These are phyloP conservation scores for Tolypocladium guangdongense DNA, from an alignment of 2,329 filamentous ascomycete genomes.

Conservation along the genomic window DNA sequence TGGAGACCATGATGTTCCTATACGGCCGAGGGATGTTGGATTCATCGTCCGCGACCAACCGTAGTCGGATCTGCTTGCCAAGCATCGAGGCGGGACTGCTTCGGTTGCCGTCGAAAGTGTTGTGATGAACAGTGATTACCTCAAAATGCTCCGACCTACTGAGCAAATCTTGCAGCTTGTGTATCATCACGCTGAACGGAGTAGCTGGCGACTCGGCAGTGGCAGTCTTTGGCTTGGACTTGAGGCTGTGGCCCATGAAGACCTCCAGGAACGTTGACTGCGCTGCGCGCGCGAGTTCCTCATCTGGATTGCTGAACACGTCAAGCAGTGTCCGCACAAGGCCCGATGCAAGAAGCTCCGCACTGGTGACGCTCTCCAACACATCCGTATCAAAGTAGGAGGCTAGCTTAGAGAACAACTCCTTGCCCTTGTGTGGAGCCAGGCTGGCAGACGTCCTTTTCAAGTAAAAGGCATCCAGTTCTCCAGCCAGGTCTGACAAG, in stretches of 20 bases:
- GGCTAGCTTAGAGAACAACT: constrained; percentile 65
- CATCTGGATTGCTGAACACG: constrained; percentile 65
- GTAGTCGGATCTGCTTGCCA: constrained; percentile 86
- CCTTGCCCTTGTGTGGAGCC: constrained; percentile 40
- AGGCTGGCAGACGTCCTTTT: constrained; percentile 35
- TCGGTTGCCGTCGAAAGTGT: constrained; percentile 78
- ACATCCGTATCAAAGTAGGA: constrained; percentile 82
- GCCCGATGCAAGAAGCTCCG: constrained; percentile 82
- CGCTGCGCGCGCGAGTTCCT: constrained; percentile 51
- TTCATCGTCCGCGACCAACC: constrained; percentile 78
- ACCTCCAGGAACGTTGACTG: constrained; percentile 79
- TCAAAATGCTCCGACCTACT: constrained; percentile 98
- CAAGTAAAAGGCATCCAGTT: constrained; percentile 64
- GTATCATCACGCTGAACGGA: constrained; percentile 80
- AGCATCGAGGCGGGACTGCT: constrained; percentile 93
- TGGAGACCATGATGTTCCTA: constrained; percentile 93
- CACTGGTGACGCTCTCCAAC: constrained; percentile 87
- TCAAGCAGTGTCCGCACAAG: constrained; percentile 76
- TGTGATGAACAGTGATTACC: constrained; percentile 89
- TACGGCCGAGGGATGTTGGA: constrained; percentile 83
- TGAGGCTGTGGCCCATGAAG: constrained; percentile 73
- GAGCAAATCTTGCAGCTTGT: constrained; percentile 90
- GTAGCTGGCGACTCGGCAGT: constrained; percentile 62
- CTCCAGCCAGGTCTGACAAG: constrained; percentile 58
- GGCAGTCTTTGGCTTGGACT: constrained; percentile 52